These are phyloP conservation scores for Leccinum arenicola DNA, from an alignment of 768 basidiomycete species.

Conservation along the genomic window DNA sequence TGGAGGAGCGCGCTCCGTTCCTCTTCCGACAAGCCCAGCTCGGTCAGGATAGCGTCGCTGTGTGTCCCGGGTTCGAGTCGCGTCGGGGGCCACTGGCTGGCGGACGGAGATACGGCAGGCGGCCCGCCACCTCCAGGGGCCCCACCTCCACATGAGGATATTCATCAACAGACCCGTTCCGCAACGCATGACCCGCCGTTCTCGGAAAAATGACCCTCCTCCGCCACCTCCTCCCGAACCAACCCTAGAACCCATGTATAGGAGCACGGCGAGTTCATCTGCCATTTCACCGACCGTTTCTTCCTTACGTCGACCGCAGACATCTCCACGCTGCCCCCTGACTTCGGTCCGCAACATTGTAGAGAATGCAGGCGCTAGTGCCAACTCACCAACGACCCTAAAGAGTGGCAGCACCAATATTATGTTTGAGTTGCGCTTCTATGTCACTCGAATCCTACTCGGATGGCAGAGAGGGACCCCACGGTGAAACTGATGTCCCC, in stretches of 20 bases:
- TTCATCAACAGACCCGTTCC: slow-evolving; percentile 43
- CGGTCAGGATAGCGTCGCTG: slow-evolving; percentile 50
- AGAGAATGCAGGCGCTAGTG: no score
- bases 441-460: no score
- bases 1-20: slow-evolving; percentile 39
- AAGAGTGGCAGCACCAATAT: no score
- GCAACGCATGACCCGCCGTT: slow-evolving; percentile 35
- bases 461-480: no score
- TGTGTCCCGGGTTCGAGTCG: slow-evolving; percentile 50
- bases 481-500: no score
- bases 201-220: slow-evolving; percentile 43
- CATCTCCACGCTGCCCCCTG: no score
- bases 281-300: no score
- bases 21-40: slow-evolving; percentile 46
- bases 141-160: slow-evolving; percentile 44
- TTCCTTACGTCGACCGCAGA: no score
- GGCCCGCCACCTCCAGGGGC: background rate
- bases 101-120: slow-evolving; percentile 15
- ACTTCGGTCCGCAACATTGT: no score
- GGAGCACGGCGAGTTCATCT: no score
- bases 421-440: no score
- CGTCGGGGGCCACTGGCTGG: slow-evolving; percentile 4
- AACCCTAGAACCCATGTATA: slow-evolving; percentile 31
- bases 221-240: slow-evolving; percentile 31
- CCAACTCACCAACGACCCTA: no score